Conservation (phyloP, 805 yeast genomes). For the Scheffersomyces spartinae region DNA sequence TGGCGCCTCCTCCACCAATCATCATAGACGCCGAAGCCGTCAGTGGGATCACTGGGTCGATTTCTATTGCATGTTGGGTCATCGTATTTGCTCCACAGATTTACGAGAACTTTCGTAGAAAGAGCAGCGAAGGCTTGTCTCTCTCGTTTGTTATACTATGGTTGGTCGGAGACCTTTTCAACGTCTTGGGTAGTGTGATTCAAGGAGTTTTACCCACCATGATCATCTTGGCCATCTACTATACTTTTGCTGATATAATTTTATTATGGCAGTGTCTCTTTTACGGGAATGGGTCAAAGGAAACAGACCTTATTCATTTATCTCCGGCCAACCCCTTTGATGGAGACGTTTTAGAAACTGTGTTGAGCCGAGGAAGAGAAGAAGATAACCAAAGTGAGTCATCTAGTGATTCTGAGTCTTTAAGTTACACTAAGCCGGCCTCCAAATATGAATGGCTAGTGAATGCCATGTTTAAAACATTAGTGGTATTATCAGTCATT, state of each 20-base stretch:
- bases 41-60: slow-evolving; percentile 73
- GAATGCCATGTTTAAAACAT: too few relatives aligned
- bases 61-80: slow-evolving; percentile 95
- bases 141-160: slow-evolving; percentile 77
- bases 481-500: slow-evolving; percentile 58
- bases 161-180: slow-evolving; percentile 91
- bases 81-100: slow-evolving; percentile 96
- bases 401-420: not conserved
- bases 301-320: slow-evolving; percentile 64
- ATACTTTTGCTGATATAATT: slow-evolving; percentile 82
- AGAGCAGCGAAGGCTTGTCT: slow-evolving; percentile 85
- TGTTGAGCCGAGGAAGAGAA: slow-evolving; percentile 32
- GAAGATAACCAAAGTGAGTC: slow-evolving; percentile 8
- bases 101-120: slow-evolving; percentile 78
- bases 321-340: slow-evolving; percentile 82
- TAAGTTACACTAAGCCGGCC: too few relatives aligned
- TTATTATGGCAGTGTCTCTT: slow-evolving; percentile 72
- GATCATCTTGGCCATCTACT: slow-evolving; percentile 85
- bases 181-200: slow-evolving; percentile 79
- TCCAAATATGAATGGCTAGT: too few relatives aligned
- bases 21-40: slow-evolving; percentile 58
- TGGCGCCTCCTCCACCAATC: slow-evolving; percentile 58
- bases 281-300: slow-evolving; percentile 51
- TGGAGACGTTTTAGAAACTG: slow-evolving; percentile 57
- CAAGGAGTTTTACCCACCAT: slow-evolving; percentile 92